Base-by-base conservation (phyloP, 108 stramenopile genomes). In the Mayamaea pseudoterrestris region DNA sequence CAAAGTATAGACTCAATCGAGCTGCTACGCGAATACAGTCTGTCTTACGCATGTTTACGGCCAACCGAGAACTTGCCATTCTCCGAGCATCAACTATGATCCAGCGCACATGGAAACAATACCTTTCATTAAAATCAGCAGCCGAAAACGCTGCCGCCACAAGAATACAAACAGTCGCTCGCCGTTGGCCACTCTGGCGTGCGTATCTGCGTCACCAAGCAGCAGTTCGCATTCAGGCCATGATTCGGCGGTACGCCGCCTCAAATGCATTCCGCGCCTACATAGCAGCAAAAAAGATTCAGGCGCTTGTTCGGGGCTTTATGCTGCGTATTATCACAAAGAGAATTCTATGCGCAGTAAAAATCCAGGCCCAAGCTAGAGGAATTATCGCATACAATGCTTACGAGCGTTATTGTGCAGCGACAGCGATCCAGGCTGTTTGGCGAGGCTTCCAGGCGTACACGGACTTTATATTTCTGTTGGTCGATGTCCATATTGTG, bases 371-470 rank as follows among this genome's bases (percentile, higher is more conserved):
- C 47, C 61, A 11, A n/a, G 31, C 13, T 66, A 35, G 46, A 50
- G 68, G 32, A 47, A 50, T 45, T 50, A 43, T 26, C 3, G 44
- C 3, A 25, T 21, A 9, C 1, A 23, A 20, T 51, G 28, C 30
- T 17, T 35, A 13, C 39, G 35, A 44, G 20, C 7, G 40, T 24
- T 11, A 25, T 7, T 14, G 5, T 3, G 71, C 78, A 8, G 74
- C 71, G 9, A 41, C 29, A 21, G 59, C 56, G 17, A 81, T 81
- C 51, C 74, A 76, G 37, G 32, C 64, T 8, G 44, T 49, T 20
- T 82, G 75, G 75, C 54, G 80, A 14, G 67, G 69, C 7, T 79
- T 74, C 57, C 58, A 71, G 30, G 46, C 50, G 6, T 74, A 70
- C 60, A 68, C 69, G 3, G 73, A 79, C 30, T 79, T 64, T 40